A percentile compares a stretch with the other conserved stretches of the same genome.
Conservation (phyloP, 805 yeast genomes). For the Cyberlindnera bimundalis region DNA sequence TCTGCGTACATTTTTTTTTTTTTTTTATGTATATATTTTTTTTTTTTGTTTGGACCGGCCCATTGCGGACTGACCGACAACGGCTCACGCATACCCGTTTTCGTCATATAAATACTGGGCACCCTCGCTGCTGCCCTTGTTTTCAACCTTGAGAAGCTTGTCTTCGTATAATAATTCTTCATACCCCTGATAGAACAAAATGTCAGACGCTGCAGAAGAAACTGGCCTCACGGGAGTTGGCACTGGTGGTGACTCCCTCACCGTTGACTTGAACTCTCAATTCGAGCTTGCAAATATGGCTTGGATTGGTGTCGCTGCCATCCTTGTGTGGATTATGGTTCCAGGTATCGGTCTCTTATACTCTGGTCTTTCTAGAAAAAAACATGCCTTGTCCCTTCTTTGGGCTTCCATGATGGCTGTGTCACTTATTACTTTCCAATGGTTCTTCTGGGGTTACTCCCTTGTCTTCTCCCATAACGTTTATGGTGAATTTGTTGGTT, state of each 20-base stretch:
- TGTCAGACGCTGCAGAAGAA: conserved; percentile 32
- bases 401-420: conserved; percentile 94
- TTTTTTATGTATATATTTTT: no score
- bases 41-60: no score
- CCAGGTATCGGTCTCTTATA: conserved; percentile 94
- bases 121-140: no score
- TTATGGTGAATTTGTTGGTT: conserved; percentile 67
- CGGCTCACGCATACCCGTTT: no score
- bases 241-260: conserved; percentile 79
- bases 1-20: no score
- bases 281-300: conserved; percentile 77
- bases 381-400: conserved; percentile 88
- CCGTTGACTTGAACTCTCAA: conserved; percentile 64
- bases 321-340: conserved; percentile 90
- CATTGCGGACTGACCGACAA: no score
- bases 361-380: conserved; percentile 91
- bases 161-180: no score
- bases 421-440: conserved; percentile 81
- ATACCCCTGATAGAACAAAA: conserved; percentile 11
- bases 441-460: conserved; percentile 99
- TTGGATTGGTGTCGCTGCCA: conserved; percentile 77
- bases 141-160: no score
- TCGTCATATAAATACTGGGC: not conserved
- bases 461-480: conserved; percentile 74
- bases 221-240: conserved; percentile 54